Evolutionary conservation across 768 basidiomycete genomes (phyloP).

Genomic region (Mrakia frigida): DNA sequence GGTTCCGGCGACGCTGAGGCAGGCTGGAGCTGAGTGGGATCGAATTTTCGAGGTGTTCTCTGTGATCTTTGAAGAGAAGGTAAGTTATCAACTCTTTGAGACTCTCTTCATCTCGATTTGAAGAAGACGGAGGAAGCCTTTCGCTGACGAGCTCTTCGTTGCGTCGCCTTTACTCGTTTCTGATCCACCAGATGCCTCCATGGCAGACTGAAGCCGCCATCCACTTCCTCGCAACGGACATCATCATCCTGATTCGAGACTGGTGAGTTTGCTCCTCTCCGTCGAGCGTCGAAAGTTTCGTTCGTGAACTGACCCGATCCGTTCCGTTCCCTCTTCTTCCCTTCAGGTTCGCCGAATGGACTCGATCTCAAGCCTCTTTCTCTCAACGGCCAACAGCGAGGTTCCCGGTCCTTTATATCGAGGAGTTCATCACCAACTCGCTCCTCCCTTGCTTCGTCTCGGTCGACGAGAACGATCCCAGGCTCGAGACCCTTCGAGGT

Average conservation of each 20-base stretch:
- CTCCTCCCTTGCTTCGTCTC: conserved; percentile 27
- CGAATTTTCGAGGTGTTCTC: conserved; percentile 82
- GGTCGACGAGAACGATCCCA: conserved; percentile 18
- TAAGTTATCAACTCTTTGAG: conserved; percentile 46
- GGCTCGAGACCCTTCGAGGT: conserved; percentile 10
- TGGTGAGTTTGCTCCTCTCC: conserved; percentile 4
- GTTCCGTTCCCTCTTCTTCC: neutral
- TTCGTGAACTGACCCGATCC: too few relatives aligned
- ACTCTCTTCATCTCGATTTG: conserved; percentile 17
- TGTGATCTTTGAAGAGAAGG: conserved; percentile 83
- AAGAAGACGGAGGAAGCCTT: neutral
- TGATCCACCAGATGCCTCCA: conserved; percentile 12
- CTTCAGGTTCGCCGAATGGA: conserved; percentile 32
- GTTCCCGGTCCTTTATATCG: conserved; percentile 32
- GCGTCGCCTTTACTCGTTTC: neutral
- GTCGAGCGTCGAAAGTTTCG: neutral
- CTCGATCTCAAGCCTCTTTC: conserved; percentile 25
- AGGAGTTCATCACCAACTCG: conserved; percentile 32
- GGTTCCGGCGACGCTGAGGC: conserved; percentile 69
- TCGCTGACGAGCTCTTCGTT: neutral
- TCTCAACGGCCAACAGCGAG: conserved; percentile 16
- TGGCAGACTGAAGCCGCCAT: conserved; percentile 21
- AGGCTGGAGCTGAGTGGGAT: conserved; percentile 72
- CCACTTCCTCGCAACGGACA: conserved; percentile 27
- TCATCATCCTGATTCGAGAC: conserved; percentile 13